Percentiles rank a stretch among this genome's conserved stretches.
phyloP scores from a whole-genome alignment of 768 basidiomycete genomes.

The Mycena pura region DNA sequence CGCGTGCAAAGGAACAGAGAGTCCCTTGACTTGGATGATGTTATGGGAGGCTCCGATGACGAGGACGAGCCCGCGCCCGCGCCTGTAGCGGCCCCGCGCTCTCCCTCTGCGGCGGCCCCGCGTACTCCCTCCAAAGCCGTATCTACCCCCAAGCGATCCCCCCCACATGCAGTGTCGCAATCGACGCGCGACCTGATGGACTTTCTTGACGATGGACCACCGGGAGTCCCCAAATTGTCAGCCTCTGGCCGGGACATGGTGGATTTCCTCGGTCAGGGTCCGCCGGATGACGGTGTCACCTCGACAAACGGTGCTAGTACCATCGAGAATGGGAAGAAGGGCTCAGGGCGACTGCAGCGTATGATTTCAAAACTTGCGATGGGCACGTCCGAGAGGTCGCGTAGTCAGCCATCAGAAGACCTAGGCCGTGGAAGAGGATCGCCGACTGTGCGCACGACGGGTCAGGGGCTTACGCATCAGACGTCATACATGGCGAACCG shows the following conservation, averaged over 20 bases:
- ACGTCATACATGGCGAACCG: slow-evolving; percentile 57
- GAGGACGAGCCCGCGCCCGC: slow-evolving; percentile 46
- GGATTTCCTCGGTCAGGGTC: slow-evolving; percentile 65
- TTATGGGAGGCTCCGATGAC: slow-evolving; percentile 74
- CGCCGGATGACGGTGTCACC: slow-evolving; percentile 48
- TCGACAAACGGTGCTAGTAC: slow-evolving; percentile 52
- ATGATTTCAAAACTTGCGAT: slow-evolving; percentile 84
- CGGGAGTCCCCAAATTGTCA: slow-evolving; percentile 50
- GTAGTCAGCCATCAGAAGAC: slow-evolving; percentile 28
- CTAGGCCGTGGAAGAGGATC: slow-evolving; percentile 29
- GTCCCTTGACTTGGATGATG: slow-evolving; percentile 76
- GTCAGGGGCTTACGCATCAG: slow-evolving; percentile 12
- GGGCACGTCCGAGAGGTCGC: slow-evolving; percentile 48
- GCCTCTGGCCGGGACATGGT: slow-evolving; percentile 55
- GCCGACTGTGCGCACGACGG: slow-evolving; percentile 33
- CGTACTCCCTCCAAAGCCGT: slow-evolving; percentile 27
- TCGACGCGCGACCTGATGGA: slow-evolving; percentile 63
- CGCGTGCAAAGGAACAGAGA: slow-evolving; percentile 64
- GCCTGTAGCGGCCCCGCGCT: slow-evolving; percentile 21
- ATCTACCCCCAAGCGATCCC: slow-evolving; percentile 30
- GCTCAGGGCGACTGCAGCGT: slow-evolving; percentile 69
- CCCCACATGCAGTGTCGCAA: slow-evolving; percentile 44
- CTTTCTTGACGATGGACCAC: slow-evolving; percentile 62
- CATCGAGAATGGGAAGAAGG: slow-evolving; percentile 47
- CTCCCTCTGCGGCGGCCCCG: too few relatives aligned